phyloP scores from a whole-genome alignment of 139 green algal genomes.

The Volvox africanus region DNA sequence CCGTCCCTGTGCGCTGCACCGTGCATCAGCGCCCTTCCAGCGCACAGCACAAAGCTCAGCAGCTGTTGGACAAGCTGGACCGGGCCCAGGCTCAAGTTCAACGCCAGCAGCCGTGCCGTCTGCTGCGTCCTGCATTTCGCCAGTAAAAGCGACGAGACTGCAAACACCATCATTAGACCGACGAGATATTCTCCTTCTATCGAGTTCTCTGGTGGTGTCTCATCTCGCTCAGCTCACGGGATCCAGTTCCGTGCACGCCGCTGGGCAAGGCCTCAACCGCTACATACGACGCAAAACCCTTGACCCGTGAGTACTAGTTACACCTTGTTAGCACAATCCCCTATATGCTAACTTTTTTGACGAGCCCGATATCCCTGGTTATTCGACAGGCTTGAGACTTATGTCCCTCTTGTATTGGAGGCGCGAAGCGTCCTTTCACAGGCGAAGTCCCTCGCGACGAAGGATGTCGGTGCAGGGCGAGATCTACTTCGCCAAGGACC shows the following conservation, averaged over 20 bases:
- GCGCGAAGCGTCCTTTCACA: slow-evolving; percentile 53
- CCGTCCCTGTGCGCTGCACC: neutral
- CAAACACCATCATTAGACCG: neutral
- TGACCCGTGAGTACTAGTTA: slow-evolving; percentile 12
- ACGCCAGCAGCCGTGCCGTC: neutral
- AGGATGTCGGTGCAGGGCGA: slow-evolving; percentile 46
- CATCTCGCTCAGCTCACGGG: neutral
- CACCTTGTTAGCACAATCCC: too few species aligned
- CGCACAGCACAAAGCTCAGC: neutral
- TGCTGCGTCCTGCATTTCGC: neutral
- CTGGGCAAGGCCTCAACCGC: slow-evolving; percentile 1
- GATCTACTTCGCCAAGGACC: slow-evolving; percentile 56
- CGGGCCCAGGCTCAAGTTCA: neutral
- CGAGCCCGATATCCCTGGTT: neutral
- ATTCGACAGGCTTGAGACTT: slow-evolving; percentile 57
- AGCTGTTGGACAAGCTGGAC: slow-evolving; percentile 22
- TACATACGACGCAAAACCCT: slow-evolving; percentile 32
- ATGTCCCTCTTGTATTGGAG: slow-evolving; percentile 68
- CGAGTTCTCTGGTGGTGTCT: neutral
- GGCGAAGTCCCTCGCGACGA: slow-evolving; percentile 12
- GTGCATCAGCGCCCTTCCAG: slow-evolving; percentile 11
- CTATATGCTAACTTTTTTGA: too few species aligned
- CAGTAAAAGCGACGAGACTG: neutral
- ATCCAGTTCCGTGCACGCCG: neutral
- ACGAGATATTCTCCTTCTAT: slow-evolving; percentile 26